A percentile compares a stretch with the other conserved stretches of the same genome.
Conservation (phyloP, 2,329 filamentous ascomycete species). For the Monilinia aucupariae region DNA sequence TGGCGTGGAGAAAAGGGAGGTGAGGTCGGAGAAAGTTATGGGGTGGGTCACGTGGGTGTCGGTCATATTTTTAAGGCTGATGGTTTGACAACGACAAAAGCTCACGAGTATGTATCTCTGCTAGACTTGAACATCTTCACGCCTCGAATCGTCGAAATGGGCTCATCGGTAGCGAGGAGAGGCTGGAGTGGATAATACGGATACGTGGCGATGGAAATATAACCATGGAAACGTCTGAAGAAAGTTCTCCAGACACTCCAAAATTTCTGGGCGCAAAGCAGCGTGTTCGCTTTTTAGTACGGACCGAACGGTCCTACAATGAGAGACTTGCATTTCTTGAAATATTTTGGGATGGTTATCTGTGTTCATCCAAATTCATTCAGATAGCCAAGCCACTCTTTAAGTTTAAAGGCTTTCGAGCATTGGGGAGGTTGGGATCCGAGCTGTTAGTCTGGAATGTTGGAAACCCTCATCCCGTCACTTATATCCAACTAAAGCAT, state of each 20-base stretch:
- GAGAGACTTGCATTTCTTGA: too few species aligned
- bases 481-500: background rate
- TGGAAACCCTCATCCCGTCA: too few species aligned
- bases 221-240: too few species aligned
- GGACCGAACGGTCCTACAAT: too few species aligned
- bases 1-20: slow-evolving; percentile 8
- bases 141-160: background rate
- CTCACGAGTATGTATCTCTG: background rate
- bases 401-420: background rate
- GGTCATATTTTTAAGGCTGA: background rate
- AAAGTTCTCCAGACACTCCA: too few species aligned
- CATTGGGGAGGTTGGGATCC: background rate
- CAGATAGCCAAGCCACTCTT: background rate
- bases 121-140: background rate
- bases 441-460: background rate
- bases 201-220: too few species aligned
- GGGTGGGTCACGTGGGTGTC: background rate
- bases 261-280: too few species aligned
- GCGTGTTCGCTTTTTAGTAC: too few species aligned
- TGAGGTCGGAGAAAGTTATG: slow-evolving; percentile 1
- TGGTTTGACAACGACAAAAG: background rate
- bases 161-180: too few species aligned
- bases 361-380: too few species aligned
- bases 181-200: background rate
- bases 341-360: too few species aligned